Conservation (phyloP, 352 stramenopile species). For the Elongisporangium undulatum region DNA sequence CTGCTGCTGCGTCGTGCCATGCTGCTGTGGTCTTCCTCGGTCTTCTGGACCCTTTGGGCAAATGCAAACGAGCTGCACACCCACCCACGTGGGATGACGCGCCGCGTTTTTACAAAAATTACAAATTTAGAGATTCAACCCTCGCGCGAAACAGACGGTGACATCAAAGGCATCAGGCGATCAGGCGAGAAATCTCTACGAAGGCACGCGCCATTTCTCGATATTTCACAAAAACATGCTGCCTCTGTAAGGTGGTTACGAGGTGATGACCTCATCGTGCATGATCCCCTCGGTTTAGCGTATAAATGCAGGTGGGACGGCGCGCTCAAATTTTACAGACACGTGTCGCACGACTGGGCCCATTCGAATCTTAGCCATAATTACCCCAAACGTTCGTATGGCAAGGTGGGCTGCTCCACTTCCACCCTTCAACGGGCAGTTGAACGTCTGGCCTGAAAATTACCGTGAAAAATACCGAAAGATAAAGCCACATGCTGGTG, state of each 20-base stretch:
- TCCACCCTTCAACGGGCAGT: not conserved
- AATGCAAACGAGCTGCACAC: not conserved
- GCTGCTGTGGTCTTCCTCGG: not conserved
- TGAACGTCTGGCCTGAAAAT: not conserved
- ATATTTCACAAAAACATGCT: not conserved
- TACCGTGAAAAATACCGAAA: not conserved
- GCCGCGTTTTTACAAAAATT: not conserved
- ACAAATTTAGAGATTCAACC: not conserved
- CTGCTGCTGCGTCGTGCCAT: not conserved
- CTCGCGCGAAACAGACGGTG: not conserved
- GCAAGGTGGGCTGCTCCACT: not conserved
- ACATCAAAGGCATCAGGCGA: not conserved
- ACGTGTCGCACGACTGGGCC: not conserved
- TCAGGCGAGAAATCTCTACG: not conserved
- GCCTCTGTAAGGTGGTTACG: not conserved
- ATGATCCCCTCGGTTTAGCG: not conserved
- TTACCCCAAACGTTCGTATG: not conserved
- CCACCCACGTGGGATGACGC: not conserved
- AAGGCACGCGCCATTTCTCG: not conserved
- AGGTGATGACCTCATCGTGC: not conserved
- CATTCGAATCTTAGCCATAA: not conserved
- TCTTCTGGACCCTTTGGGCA: not conserved
- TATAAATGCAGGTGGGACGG: not conserved
- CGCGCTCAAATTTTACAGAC: not conserved
- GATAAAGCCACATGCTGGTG: not conserved